Base-by-base conservation (phyloP, 371 early-diverging fungal genomes). In the Cokeromyces recurvatus region DNA sequence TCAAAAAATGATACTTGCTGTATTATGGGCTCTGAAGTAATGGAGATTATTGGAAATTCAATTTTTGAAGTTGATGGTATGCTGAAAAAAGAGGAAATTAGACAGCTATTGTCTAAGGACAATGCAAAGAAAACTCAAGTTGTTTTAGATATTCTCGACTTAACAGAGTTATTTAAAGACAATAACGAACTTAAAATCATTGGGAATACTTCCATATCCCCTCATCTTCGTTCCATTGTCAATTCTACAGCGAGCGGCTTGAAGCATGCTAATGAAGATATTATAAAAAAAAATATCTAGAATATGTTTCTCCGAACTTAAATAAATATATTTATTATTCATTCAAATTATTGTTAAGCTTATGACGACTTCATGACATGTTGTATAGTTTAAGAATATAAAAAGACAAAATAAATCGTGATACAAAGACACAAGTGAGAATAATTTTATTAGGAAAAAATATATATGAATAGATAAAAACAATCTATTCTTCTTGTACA, bases 41-140 rank as follows among this genome's bases (percentile, higher is more conserved):
- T 37, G 46, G 37, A n/a, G 37, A 36, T 46, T 27, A 46, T 37
- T 46, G 46, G 16, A 27, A 46, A 46, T 37, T 46, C 46, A 37
- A 21, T 46, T 37, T 46, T 35, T n/a, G 46, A 46, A 37, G 46
- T 21, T 25, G 37, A 46, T 46, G 37, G 36, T 37, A 46, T 37
- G 38, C 38, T 46, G 46, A 46, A 46, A 46, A 36, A 46, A 46
- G 46, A 46, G 16, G 46, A 46, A 16, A 46, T 46, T 37, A 37
- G 37, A 46, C 38, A 46, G 11, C 32, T 46, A 37, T 27, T 46
- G 15, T 17, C 46, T 27, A 46, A 46, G 29, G 46, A 16, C 4
- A 34, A 4, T 15, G 35, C 7, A 34, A 34, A 34, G n/a, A 34
- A 34, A 34, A 34, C 15, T 22, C 45, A 44, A 44, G 45, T 44